Conservation (phyloP, 1,284 basidiomycete genomes). For the Athelia psychrophila region DNA sequence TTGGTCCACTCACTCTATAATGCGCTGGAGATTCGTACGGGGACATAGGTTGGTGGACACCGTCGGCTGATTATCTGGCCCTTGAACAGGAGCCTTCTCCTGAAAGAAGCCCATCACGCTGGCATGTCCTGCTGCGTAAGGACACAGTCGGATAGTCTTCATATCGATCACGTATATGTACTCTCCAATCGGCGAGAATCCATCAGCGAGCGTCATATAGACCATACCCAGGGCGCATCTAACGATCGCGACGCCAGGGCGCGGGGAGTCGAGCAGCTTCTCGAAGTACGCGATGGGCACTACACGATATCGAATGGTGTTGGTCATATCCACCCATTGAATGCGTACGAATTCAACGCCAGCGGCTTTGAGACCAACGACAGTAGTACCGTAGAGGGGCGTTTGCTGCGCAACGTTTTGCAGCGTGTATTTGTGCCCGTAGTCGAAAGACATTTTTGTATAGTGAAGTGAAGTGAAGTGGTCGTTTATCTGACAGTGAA, state of each 20-base stretch:
- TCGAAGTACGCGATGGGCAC: slow-evolving; percentile 52
- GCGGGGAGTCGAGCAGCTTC: slow-evolving; percentile 43
- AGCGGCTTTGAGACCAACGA: not conserved
- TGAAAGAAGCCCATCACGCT: slow-evolving; percentile 64
- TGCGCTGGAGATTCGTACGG: slow-evolving; percentile 46
- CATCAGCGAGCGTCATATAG: slow-evolving; percentile 27
- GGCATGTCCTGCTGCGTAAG: slow-evolving; percentile 56
- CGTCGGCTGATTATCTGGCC: slow-evolving; percentile 22
- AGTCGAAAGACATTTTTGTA: not conserved
- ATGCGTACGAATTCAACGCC: not conserved
- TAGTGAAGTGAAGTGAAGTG: too few species aligned
- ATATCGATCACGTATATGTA: slow-evolving; percentile 56
- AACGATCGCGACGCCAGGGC: slow-evolving; percentile 49
- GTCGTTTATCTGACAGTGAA: too few species aligned
- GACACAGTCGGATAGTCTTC: slow-evolving; percentile 43
- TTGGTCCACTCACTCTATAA: slow-evolving; percentile 45
- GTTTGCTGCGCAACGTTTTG: not conserved
- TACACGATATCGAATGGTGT: slow-evolving; percentile 54
- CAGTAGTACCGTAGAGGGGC: not conserved
- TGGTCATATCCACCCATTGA: slow-evolving; percentile 34
- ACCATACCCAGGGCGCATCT: slow-evolving; percentile 48
- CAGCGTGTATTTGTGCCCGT: not conserved
- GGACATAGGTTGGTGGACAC: slow-evolving; percentile 47
- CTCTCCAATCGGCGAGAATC: slow-evolving; percentile 45
- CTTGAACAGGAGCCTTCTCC: slow-evolving; percentile 40